Percentiles rank a stretch among this genome's conserved stretches.
Conservation (phyloP, 2,329 filamentous ascomycete genomes). For the Stemphylium vesicarium region DNA sequence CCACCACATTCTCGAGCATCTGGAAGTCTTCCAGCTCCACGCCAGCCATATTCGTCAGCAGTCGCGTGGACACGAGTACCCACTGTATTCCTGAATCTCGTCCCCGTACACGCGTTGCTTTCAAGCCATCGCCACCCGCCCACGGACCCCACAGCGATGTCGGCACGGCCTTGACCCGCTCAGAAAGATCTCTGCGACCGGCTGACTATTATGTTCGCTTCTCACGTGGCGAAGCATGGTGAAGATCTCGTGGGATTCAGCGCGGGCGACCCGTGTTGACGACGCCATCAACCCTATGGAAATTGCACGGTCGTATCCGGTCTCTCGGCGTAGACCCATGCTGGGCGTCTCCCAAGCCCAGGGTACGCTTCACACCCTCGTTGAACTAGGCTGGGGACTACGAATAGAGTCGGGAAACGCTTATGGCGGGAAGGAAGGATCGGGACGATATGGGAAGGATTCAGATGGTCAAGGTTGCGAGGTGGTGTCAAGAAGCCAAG, state of each 20-base stretch:
- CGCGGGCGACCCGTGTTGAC: constrained; percentile 4
- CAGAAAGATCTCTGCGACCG: neutral
- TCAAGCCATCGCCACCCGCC: constrained; percentile 1
- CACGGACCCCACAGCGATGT: neutral
- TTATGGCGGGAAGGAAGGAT: constrained; percentile 4
- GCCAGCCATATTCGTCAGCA: neutral
- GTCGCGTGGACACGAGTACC: neutral
- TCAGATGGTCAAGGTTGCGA: neutral
- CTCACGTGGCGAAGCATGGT: constrained; percentile 2
- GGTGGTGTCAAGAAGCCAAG: constrained; percentile 10
- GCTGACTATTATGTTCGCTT: constrained; percentile 14
- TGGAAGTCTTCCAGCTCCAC: neutral
- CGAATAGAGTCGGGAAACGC: neutral
- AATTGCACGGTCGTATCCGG: constrained; percentile 2
- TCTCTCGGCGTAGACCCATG: neutral
- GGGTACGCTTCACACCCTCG: neutral
- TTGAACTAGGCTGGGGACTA: neutral
- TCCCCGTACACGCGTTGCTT: neutral
- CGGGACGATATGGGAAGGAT: constrained; percentile 13
- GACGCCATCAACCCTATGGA: constrained; percentile 4
- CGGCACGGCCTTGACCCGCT: neutral
- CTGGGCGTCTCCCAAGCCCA: neutral
- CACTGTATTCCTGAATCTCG: neutral
- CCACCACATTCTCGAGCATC: neutral
- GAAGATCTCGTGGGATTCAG: neutral